Evolutionary conservation across 768 basidiomycete species (phyloP).

Genomic region (Lactarius hatsudake): DNA sequence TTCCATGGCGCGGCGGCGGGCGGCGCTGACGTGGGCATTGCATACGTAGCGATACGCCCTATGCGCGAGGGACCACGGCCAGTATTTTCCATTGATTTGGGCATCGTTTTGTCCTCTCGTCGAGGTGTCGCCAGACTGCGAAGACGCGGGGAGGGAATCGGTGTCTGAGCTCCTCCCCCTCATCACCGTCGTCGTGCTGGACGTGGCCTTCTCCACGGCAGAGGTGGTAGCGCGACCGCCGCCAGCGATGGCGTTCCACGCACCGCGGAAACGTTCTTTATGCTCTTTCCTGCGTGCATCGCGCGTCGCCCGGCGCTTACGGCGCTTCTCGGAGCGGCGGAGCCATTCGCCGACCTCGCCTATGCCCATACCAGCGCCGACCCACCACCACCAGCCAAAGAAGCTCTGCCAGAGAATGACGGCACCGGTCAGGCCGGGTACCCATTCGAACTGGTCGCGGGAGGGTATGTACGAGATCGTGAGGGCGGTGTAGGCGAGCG

Average conservation of each 20-base stretch:
- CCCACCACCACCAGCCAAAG: slow-evolving; percentile 99
- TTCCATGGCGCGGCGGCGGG: slow-evolving; percentile 67
- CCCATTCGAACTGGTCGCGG: slow-evolving; percentile 88
- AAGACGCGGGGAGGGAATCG: slow-evolving; percentile 3
- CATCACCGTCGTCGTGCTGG: background rate
- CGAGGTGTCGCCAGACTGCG: background rate
- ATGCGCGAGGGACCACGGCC: slow-evolving; percentile 37
- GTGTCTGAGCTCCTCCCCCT: slow-evolving; percentile 39
- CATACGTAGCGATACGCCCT: slow-evolving; percentile 60
- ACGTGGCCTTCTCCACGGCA: background rate
- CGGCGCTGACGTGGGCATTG: slow-evolving; percentile 68
- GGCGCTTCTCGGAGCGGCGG: slow-evolving; percentile 49
- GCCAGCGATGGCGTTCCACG: slow-evolving; percentile 58
- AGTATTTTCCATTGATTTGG: background rate
- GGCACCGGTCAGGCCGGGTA: slow-evolving; percentile 85
- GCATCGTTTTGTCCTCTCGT: background rate
- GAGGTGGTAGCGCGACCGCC: background rate
- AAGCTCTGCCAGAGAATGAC: slow-evolving; percentile 97
- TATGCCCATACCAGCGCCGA: slow-evolving; percentile 84
- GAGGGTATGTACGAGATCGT: slow-evolving; percentile 84
- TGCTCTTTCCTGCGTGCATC: slow-evolving; percentile 49
- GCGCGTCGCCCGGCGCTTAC: slow-evolving; percentile 45
- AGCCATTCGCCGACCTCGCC: slow-evolving; percentile 68
- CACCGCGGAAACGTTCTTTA: slow-evolving; percentile 50
- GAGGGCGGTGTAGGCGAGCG: slow-evolving; percentile 76